These are phyloP conservation scores for Paraglomus brasilianum DNA, from an alignment of 192 early-diverging fungal genomes.

Conservation along the genomic window DNA sequence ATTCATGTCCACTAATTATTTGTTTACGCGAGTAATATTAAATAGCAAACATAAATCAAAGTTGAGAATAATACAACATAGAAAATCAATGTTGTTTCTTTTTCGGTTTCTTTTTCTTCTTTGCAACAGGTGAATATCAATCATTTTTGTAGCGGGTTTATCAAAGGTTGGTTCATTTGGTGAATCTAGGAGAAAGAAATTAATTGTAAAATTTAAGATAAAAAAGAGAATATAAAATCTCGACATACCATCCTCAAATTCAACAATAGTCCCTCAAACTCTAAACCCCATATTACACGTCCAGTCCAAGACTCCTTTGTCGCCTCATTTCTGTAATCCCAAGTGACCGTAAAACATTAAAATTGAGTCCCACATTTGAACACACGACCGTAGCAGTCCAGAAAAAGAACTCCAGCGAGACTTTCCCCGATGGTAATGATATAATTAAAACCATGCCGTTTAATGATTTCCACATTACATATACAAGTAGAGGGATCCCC, in stretches of 20 bases:
- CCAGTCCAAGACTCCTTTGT: conserved; percentile 3
- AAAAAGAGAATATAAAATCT: conserved; percentile 23
- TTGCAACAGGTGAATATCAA: conserved; percentile 21
- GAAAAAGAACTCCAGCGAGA: not conserved
- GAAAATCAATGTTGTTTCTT: conserved; percentile 28
- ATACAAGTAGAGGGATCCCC: not conserved
- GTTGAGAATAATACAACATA: conserved; percentile 4
- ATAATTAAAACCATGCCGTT: conserved; percentile 5
- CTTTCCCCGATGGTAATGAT: conserved; percentile 5
- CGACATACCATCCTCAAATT: conserved; percentile 14
- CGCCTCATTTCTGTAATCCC: conserved; percentile 15
- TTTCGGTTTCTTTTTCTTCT: conserved; percentile 27
- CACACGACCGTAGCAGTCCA: not conserved
- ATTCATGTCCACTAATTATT: not conserved
- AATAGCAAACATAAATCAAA: conserved; percentile 2
- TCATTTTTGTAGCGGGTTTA: conserved; percentile 17
- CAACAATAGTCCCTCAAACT: conserved; percentile 19
- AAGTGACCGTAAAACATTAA: conserved; percentile 9
- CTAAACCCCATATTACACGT: conserved; percentile 10
- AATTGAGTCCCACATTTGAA: conserved; percentile 22
- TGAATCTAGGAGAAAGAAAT: conserved; percentile 25
- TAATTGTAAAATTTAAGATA: conserved; percentile 21
- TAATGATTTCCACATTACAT: not conserved
- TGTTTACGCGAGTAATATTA: conserved; percentile 14
- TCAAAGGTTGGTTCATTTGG: conserved; percentile 15